Percentiles rank a stretch among this genome's conserved stretches.
These are phyloP conservation scores for Botrytis sinoallii DNA, from an alignment of 2,329 filamentous ascomycete species.

Conservation along the genomic window DNA sequence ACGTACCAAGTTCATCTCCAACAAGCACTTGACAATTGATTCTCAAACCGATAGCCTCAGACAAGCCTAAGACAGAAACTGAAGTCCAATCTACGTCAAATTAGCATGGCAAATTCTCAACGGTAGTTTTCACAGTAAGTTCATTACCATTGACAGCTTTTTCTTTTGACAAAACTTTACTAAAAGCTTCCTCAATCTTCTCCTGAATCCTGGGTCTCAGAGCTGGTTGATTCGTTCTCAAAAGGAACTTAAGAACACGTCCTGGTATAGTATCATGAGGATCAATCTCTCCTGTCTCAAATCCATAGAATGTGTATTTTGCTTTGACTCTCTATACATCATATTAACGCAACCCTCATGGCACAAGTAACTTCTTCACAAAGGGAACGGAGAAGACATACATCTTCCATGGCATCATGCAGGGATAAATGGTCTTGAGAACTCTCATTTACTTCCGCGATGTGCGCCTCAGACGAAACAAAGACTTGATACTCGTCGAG, in stretches of 20 bases:
- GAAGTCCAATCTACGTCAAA: background rate
- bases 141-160: background rate
- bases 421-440: background rate
- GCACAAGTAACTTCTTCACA: background rate
- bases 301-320: background rate
- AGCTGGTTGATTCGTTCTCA: background rate
- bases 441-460: background rate
- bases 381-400: background rate
- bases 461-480: background rate
- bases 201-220: background rate
- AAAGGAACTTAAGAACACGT: background rate
- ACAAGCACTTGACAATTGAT: conserved; percentile 3
- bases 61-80: background rate
- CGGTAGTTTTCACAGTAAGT: background rate
- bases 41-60: background rate
- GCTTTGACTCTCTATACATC: background rate
- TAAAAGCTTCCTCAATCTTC: background rate
- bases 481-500: background rate
- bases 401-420: conserved; percentile 1
- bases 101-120: background rate
- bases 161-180: background rate
- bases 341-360: background rate
- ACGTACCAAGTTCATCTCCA: background rate
- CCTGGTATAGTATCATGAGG: background rate
- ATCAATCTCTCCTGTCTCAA: background rate